phyloP scores from a whole-genome alignment of 2,329 filamentous ascomycete genomes.

The Diaporthe vexans region DNA sequence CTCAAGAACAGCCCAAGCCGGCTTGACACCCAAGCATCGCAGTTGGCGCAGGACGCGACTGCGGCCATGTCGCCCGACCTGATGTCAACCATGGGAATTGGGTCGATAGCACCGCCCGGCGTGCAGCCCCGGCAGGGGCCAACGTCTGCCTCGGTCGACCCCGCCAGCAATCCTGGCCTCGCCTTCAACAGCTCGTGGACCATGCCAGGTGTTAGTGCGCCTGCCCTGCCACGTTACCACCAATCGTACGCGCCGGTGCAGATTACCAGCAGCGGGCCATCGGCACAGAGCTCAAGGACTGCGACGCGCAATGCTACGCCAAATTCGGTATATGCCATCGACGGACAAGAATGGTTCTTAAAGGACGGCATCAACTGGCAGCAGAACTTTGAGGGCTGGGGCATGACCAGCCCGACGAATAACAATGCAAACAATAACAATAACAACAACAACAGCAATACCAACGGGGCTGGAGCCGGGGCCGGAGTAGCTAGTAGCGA shows the following conservation, averaged over 20 bases:
- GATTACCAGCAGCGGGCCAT: conserved; percentile 42
- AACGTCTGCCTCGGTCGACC: conserved; percentile 38
- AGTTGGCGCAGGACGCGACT: conserved; percentile 44
- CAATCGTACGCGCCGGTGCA: conserved; percentile 47
- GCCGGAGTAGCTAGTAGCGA: conserved; percentile 38
- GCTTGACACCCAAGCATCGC: conserved; percentile 47
- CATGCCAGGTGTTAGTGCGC: conserved; percentile 45
- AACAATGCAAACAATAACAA: not conserved
- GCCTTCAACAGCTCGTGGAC: conserved; percentile 45
- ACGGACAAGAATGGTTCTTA: conserved; percentile 70
- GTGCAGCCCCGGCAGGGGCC: conserved; percentile 43
- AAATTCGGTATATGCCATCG: conserved; percentile 57
- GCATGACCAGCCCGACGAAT: conserved; percentile 48
- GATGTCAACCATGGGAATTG: conserved; percentile 44
- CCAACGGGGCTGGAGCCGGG: conserved; percentile 32
- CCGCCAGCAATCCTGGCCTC: conserved; percentile 33
- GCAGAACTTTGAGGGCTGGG: conserved; percentile 70
- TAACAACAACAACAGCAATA: not conserved
- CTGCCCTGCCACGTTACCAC: conserved; percentile 48
- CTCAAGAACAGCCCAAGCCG: conserved; percentile 48
- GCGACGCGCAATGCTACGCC: conserved; percentile 48
- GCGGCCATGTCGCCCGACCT: conserved; percentile 49
- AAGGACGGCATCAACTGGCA: conserved; percentile 71
- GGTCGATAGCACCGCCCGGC: conserved; percentile 43
- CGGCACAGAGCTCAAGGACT: conserved; percentile 41